Base-by-base conservation (phyloP, 441 rosid species). In the Populus hybrid region DNA sequence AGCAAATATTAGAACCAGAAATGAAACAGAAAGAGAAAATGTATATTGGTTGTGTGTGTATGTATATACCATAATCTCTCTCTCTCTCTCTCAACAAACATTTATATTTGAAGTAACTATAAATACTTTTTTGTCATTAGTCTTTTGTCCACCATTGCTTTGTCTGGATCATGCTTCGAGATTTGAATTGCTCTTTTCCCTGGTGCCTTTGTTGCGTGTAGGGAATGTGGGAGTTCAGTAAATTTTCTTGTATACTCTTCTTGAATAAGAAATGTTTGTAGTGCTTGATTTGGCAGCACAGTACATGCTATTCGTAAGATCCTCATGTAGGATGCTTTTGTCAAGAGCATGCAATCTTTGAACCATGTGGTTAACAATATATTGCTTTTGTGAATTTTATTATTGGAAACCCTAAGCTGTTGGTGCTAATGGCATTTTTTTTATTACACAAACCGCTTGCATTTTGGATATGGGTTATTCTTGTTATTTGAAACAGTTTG, bases 401-500 rank as follows among this genome's bases (percentile, higher is more conserved):
- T 50, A 11, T 50, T 7, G 36, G 53, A 23, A 68, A 70, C 73
- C 75, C 42, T 77, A 31, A 53, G 21, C 74, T 18, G 2, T 40
- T 79, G 56, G 6, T 78, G 74, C 6, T 21, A 24, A 40, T 74
- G 64, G 56, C 50, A 5, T 31, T 6, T 35, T 65, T 7, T 73
- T 8, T 42, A 53, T 75, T 29, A 28, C 9, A 21, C 28, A 18
- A 63, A 68, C 23, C 10, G 42, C 65, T 10, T 71, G 33, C 36
- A 56, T 61, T 14, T 77, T 63, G 61, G n/a, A 53, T 71, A 69
- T 23, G 63, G n/a, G 24, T 64, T 61, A 21, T 81, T 75, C 29
- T 36, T 81, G 28, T 83, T 50, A 28, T 66, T 70, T 82, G 35
- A 75, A 67, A 29, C 66, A 20, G 63, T 80, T 78, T 53, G 35